A percentile compares a stretch with the other conserved stretches of the same genome.
Conservation (phyloP, 768 basidiomycete species). For the Mycena vitilis region DNA sequence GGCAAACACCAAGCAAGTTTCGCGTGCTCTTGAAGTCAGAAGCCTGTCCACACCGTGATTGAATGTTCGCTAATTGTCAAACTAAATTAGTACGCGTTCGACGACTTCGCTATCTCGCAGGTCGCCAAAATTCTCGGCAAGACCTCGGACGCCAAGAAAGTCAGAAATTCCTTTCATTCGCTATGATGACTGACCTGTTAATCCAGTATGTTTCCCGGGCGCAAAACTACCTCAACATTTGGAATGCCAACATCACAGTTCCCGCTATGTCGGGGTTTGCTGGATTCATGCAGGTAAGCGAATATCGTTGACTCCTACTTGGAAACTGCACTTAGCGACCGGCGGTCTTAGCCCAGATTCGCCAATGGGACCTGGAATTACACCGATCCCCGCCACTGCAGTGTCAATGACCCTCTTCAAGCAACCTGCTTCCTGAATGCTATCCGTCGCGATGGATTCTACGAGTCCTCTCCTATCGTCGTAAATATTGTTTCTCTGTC, state of each 20-base stretch:
- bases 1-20: constrained; percentile 71
- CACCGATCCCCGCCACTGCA: constrained; percentile 76
- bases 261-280: constrained; percentile 58
- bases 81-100: constrained; percentile 64
- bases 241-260: constrained; percentile 67
- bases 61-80: constrained; percentile 16
- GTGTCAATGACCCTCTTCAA: constrained; percentile 66
- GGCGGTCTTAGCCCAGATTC: constrained; percentile 59
- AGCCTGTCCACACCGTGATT: constrained; percentile 1
- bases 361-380: constrained; percentile 69
- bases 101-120: constrained; percentile 73
- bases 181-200: not conserved
- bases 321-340: constrained; percentile 6
- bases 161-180: constrained; percentile 33
- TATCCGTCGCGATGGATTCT: constrained; percentile 69
- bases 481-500: constrained; percentile 49
- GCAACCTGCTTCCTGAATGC: constrained; percentile 72
- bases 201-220: constrained; percentile 64
- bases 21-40: constrained; percentile 65
- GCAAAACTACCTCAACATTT: constrained; percentile 67
- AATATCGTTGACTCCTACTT: not conserved
- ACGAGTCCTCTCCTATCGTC: constrained; percentile 71
- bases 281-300: constrained; percentile 71
- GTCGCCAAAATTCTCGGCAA: constrained; percentile 68
- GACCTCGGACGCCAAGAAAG: constrained; percentile 62